Evolutionary conservation across 192 early-diverging fungal genomes (phyloP), one percentile per base, ranked within the genome.

Genomic region (Coemansia sp.): DNA sequence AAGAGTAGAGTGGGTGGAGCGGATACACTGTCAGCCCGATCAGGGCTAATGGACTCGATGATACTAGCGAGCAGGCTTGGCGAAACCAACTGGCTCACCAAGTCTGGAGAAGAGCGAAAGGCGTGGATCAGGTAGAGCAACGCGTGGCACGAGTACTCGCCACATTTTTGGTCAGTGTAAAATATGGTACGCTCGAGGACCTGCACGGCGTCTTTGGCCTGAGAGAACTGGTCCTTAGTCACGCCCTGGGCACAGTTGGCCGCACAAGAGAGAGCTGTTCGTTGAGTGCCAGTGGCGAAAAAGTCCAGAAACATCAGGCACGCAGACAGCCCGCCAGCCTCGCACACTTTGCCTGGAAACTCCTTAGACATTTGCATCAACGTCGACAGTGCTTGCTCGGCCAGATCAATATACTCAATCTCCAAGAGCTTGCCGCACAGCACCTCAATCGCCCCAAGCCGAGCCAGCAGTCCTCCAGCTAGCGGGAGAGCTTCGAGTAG

Each of bases 401-500:
- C 96, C 47, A 98, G 84, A 66, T 98, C 96, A 62, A 97, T 96
- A 64, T 93, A 97, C 68, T 95, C 90, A 61, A 98, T 92, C 63
- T 93, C 90, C 64, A 87, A 80, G 31, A 98, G 78, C 72, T 95
- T 95, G 38, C 80, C 76, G 33, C 93, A 89, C 9, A 98, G 80
- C 1, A 90, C 90, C 20, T 86, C 72, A 0, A 95, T 84, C 11
- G 88, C 92, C 3, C 89, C 90, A 71, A 89, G 78, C 10, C 90
- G 87, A 7, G 93, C 87, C 34, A 96, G 84, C 8, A 86, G 84
- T 0, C 85, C 76, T 7, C 88, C 79, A 6, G 89, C 76, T 3
- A 87, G 75, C 3, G 96, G 96, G 58, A 94, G 87, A 2, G 94
- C 94, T 64, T 98, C 96, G 34, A 98, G 88, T 61, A 98, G 72